These are phyloP conservation scores for Carex myosuroides DNA, from an alignment of 176 grass and related monocot species.

Conservation along the genomic window DNA sequence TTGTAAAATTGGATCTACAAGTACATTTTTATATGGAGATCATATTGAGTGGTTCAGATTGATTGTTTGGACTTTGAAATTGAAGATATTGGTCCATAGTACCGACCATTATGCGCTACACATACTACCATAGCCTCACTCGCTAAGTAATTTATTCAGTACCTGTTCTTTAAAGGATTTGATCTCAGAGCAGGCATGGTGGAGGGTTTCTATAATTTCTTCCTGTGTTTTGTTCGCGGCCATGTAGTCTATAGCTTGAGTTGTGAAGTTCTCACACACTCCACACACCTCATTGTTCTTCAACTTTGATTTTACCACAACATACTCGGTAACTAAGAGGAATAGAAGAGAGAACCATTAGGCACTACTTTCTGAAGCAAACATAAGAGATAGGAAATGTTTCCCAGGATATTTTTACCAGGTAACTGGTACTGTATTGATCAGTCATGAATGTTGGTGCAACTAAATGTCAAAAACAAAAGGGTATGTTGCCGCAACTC, in stretches of 20 bases:
- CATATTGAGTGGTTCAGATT: too few species aligned
- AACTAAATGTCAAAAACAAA: neutral
- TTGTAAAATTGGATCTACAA: too few species aligned
- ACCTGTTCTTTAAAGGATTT: slow-evolving; percentile 67
- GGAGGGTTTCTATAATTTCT: slow-evolving; percentile 41
- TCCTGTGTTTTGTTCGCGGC: slow-evolving; percentile 54
- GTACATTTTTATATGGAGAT: too few species aligned
- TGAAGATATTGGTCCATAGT: too few species aligned
- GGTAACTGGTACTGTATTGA: neutral
- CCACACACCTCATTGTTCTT: slow-evolving; percentile 36
- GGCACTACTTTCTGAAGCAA: neutral
- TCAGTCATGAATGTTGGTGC: too few species aligned
- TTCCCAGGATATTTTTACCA: neutral
- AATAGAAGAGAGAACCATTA: slow-evolving; percentile 1
- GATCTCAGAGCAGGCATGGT: slow-evolving; percentile 54
- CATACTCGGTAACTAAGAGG: slow-evolving; percentile 12
- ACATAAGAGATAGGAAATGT: slow-evolving; percentile 14
- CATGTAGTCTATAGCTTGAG: slow-evolving; percentile 43
- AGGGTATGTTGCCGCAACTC: neutral
- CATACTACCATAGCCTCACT: too few species aligned
- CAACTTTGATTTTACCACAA: slow-evolving; percentile 19
- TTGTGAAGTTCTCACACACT: slow-evolving; percentile 44
- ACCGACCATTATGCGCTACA: too few species aligned
- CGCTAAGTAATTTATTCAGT: neutral
- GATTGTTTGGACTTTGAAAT: too few species aligned